A percentile compares a stretch with the other conserved stretches of the same genome.
These are phyloP conservation scores for Fusarium azukiicola DNA, from an alignment of 2,329 filamentous ascomycete species.

Conservation along the genomic window DNA sequence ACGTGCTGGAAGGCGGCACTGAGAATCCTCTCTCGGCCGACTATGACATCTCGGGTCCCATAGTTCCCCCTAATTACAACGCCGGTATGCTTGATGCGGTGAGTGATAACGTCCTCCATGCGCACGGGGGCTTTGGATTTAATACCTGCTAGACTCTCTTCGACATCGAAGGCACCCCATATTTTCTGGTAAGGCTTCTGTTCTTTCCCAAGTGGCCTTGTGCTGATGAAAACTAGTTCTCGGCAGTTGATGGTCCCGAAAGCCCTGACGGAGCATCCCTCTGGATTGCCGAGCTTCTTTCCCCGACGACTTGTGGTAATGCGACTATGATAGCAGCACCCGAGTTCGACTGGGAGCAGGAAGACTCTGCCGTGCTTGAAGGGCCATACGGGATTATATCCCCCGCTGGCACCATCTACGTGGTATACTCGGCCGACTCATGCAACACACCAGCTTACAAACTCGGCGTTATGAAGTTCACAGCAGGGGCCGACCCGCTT, in stretches of 20 bases:
- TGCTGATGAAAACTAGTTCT: background rate
- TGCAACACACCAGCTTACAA: conserved; percentile 16
- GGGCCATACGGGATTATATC: conserved; percentile 14
- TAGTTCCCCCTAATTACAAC: background rate
- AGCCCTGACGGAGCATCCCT: conserved; percentile 21
- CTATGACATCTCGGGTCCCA: background rate
- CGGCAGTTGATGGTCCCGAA: conserved; percentile 2
- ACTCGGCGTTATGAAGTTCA: conserved; percentile 15
- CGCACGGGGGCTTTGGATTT: background rate
- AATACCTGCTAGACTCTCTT: conserved; percentile 2
- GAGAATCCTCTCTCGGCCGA: conserved; percentile 16
- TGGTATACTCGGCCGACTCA: conserved; percentile 13
- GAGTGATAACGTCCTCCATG: background rate
- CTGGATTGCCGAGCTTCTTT: conserved; percentile 13
- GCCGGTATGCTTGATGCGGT: conserved; percentile 15
- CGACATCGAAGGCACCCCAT: background rate
- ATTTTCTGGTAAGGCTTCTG: conserved; percentile 4
- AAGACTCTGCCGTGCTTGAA: conserved; percentile 13
- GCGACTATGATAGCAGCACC: conserved; percentile 14
- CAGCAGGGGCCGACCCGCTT: background rate
- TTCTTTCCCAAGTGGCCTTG: background rate
- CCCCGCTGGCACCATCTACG: conserved; percentile 1
- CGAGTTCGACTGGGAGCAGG: conserved; percentile 18
- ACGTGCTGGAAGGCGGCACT: background rate
- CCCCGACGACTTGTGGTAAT: conserved; percentile 3